A percentile compares a stretch with the other conserved stretches of the same genome.
Evolutionary conservation across 495 filamentous ascomycete genomes (phyloP).

Genomic region (Cryomyces minteri): DNA sequence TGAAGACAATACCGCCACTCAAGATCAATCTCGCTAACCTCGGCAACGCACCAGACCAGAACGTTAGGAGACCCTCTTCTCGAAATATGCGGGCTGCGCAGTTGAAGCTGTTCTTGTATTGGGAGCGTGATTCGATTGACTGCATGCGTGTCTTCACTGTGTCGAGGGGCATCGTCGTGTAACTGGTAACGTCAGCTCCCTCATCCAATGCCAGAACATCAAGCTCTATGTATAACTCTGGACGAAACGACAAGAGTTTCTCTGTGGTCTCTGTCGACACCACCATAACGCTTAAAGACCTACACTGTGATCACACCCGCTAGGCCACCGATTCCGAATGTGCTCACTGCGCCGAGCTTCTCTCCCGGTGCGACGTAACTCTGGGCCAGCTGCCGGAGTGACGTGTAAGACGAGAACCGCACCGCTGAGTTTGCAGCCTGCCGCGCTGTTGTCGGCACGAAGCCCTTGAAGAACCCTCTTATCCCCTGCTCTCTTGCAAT

Average conservation of each 20-base stretch:
- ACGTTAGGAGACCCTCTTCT: conserved; percentile 75
- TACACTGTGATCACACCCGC: conserved; percentile 91
- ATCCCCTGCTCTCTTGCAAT: conserved; percentile 78
- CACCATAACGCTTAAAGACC: conserved; percentile 14
- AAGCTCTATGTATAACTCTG: background rate
- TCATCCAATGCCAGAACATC: no score
- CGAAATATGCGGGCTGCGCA: conserved; percentile 72
- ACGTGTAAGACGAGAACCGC: conserved; percentile 78
- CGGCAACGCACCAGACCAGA: conserved; percentile 89
- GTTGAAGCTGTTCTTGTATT: conserved; percentile 78
- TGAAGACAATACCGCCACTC: conserved; percentile 94
- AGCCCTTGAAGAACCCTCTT: conserved; percentile 88
- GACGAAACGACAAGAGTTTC: no score
- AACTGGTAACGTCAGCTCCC: no score
- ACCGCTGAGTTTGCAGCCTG: conserved; percentile 89
- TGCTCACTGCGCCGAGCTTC: conserved; percentile 75
- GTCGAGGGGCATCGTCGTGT: conserved; percentile 73
- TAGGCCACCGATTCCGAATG: conserved; percentile 78
- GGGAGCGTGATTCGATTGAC: conserved; percentile 66
- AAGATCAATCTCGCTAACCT: conserved; percentile 60
- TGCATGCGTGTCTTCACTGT: conserved; percentile 97
- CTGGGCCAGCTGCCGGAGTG: conserved; percentile 76
- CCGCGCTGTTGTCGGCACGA: conserved; percentile 83
- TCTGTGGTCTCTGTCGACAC: background rate
- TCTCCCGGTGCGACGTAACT: conserved; percentile 86